Percentiles rank a stretch among this genome's conserved stretches.
Conservation (phyloP, 1,284 basidiomycete genomes). For the Trametes polyzona region DNA sequence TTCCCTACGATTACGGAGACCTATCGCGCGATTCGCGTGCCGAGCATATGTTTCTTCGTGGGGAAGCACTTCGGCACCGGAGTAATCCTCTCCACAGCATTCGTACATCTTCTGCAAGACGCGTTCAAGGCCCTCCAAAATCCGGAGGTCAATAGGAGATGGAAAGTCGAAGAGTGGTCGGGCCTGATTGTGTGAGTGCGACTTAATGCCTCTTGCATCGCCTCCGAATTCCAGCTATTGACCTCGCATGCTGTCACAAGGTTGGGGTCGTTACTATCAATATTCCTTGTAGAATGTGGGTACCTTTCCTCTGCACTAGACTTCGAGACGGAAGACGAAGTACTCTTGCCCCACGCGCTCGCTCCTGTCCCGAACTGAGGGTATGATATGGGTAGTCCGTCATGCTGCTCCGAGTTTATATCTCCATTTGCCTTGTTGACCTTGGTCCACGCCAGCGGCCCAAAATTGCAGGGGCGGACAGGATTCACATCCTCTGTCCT, state of each 20-base stretch:
- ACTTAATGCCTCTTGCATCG: not conserved
- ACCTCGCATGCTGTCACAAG: slow-evolving; percentile 40
- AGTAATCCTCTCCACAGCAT: slow-evolving; percentile 79
- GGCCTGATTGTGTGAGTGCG: slow-evolving; percentile 71
- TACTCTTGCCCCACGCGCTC: too few relatives aligned
- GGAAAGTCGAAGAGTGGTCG: slow-evolving; percentile 55
- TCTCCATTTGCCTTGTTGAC: too few relatives aligned
- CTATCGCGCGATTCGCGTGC: slow-evolving; percentile 57
- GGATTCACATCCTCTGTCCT: too few relatives aligned
- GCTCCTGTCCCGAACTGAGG: too few relatives aligned
- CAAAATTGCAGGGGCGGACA: too few relatives aligned
- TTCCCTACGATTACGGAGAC: slow-evolving; percentile 68
- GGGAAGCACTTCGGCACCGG: slow-evolving; percentile 85
- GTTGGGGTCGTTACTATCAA: slow-evolving; percentile 62
- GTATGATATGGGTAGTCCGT: too few relatives aligned
- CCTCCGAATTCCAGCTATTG: not conserved
- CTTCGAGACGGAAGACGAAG: too few relatives aligned
- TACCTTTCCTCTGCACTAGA: too few relatives aligned
- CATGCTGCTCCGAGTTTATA: too few relatives aligned
- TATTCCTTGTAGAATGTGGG: slow-evolving; percentile 80
- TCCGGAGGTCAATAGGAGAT: slow-evolving; percentile 48
- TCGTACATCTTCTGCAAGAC: slow-evolving; percentile 77
- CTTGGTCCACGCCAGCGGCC: too few relatives aligned
- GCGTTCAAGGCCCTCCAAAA: slow-evolving; percentile 64
- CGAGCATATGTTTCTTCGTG: slow-evolving; percentile 71